Conservation (phyloP, 441 rosid genomes). For the Jatropha multifida region DNA sequence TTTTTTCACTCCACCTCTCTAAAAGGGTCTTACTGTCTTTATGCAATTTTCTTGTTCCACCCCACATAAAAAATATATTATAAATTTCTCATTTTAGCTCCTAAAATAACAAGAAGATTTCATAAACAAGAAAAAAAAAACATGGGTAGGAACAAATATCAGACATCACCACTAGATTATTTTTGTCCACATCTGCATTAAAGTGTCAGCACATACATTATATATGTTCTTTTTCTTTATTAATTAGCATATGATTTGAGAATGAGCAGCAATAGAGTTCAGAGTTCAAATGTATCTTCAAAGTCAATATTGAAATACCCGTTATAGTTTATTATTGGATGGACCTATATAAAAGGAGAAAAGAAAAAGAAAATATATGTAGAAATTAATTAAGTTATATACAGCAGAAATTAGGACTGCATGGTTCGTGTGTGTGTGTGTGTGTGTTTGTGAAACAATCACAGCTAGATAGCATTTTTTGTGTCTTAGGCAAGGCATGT, state of each 20-base stretch:
- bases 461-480: too few relatives aligned
- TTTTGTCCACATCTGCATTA: too few relatives aligned
- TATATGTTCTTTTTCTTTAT: too few relatives aligned
- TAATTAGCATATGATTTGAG: too few relatives aligned
- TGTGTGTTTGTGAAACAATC: too few relatives aligned
- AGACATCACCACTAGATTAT: too few relatives aligned
- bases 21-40: neutral
- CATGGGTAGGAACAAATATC: neutral
- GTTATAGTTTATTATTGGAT: neutral
- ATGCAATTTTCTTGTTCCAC: neutral
- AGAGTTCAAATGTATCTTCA: neutral
- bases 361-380: too few relatives aligned
- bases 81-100: neutral
- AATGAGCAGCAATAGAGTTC: too few relatives aligned
- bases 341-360: too few relatives aligned
- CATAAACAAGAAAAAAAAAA: too few relatives aligned
- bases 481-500: conserved; percentile 4
- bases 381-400: neutral
- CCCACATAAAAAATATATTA: neutral
- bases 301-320: neutral
- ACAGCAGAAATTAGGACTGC: neutral
- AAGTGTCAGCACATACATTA: too few relatives aligned
- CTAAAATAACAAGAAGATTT: neutral
- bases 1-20: neutral
- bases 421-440: neutral